These are phyloP conservation scores for Trebouxia sp. DNA, from an alignment of 139 green algal species.

Conservation along the genomic window DNA sequence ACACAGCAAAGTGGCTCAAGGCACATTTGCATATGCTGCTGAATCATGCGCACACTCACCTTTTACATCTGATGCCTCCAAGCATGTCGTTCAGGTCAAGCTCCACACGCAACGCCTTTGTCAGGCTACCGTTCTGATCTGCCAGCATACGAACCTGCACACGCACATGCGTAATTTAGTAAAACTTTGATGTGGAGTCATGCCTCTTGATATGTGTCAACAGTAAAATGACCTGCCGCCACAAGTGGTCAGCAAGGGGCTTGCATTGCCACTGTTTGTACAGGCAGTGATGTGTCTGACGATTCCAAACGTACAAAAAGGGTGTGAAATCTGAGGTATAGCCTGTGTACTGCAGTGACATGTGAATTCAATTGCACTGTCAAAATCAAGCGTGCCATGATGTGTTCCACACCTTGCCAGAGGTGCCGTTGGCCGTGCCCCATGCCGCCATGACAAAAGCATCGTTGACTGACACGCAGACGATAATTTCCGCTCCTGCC, in stretches of 20 bases:
- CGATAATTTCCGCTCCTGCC: slow-evolving; percentile 56
- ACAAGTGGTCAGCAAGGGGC: no score
- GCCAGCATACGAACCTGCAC: slow-evolving; percentile 54
- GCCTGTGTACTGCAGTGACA: not conserved
- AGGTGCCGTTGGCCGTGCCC: slow-evolving; percentile 53
- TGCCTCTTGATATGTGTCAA: slow-evolving; percentile 44
- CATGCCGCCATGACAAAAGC: slow-evolving; percentile 77
- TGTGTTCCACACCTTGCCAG: slow-evolving; percentile 47
- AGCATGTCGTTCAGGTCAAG: slow-evolving; percentile 60
- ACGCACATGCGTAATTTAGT: not conserved
- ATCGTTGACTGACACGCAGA: slow-evolving; percentile 79
- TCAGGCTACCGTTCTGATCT: slow-evolving; percentile 60
- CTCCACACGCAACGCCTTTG: slow-evolving; percentile 65
- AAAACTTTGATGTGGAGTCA: not conserved
- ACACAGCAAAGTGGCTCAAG: not conserved
- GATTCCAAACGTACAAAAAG: not conserved
- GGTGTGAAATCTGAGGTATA: not conserved
- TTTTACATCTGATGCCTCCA: slow-evolving; percentile 45
- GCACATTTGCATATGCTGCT: not conserved
- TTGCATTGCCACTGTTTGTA: no score
- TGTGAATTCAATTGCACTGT: no score
- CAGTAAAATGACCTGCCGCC: no score
- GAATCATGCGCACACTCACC: slow-evolving; percentile 35
- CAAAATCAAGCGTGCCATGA: no score
- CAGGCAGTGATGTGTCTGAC: no score